Percentiles rank a stretch among this genome's conserved stretches.
These are phyloP conservation scores for Boletellus sp. DNA, from an alignment of 768 basidiomycete genomes.

Conservation along the genomic window DNA sequence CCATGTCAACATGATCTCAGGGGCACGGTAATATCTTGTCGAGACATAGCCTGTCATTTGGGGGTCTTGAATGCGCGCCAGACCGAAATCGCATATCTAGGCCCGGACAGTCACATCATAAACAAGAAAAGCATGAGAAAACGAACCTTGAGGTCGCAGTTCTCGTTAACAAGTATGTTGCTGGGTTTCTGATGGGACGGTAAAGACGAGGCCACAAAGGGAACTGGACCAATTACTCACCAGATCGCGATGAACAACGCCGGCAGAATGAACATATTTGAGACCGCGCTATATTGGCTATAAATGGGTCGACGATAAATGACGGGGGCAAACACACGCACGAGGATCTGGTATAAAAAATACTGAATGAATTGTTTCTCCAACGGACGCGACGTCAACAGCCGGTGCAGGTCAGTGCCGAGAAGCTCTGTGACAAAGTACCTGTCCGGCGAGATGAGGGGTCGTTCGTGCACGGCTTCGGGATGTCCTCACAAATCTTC, in stretches of 20 bases:
- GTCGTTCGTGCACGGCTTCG: too few species aligned
- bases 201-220: neutral
- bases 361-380: conserved; percentile 99
- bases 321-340: conserved; percentile 36
- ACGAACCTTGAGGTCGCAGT: conserved; percentile 92
- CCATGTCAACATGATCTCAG: conserved; percentile 99
- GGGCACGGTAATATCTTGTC: conserved; percentile 97
- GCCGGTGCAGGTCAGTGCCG: conserved; percentile 95
- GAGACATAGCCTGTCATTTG: conserved; percentile 99
- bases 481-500: conserved; percentile 79
- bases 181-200: conserved; percentile 76
- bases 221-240: conserved; percentile 38
- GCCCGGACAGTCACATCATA: conserved; percentile 4
- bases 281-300: conserved; percentile 75
- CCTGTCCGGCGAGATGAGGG: conserved; percentile 39
- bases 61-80: conserved; percentile 97
- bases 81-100: conserved; percentile 97
- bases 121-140: neutral
- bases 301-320: conserved; percentile 5
- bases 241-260: conserved; percentile 96
- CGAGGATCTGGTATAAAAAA: conserved; percentile 98
- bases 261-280: conserved; percentile 99
- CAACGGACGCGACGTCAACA: conserved; percentile 91
- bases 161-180: conserved; percentile 99
- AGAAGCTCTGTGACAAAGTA: conserved; percentile 99